These are phyloP conservation scores for Fusarium metavorans DNA, from an alignment of 2,329 filamentous ascomycete species.

Conservation along the genomic window DNA sequence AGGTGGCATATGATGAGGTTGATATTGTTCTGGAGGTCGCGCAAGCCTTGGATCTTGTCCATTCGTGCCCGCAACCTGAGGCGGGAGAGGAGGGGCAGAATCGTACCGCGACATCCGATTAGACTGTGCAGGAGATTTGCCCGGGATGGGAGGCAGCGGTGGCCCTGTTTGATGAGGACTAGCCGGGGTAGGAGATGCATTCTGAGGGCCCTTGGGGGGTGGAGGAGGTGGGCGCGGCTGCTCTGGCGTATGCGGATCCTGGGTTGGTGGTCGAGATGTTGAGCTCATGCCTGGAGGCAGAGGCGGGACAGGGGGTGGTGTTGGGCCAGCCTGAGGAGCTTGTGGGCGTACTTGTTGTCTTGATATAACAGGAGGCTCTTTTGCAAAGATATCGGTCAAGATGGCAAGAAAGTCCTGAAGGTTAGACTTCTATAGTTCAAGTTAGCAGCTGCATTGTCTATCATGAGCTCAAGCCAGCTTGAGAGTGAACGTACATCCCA, in stretches of 20 bases:
- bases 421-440: conserved; percentile 75
- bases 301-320: conserved; percentile 78
- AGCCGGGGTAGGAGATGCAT: conserved; percentile 44
- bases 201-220: conserved; percentile 65
- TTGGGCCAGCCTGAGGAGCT: conserved; percentile 47
- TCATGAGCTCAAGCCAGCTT: neutral
- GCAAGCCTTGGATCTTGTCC: conserved; percentile 24
- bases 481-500: conserved; percentile 79
- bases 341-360: conserved; percentile 67
- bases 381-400: conserved; percentile 88
- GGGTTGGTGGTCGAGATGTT: conserved; percentile 54
- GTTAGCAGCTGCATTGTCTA: conserved; percentile 4
- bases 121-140: conserved; percentile 25
- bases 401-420: conserved; percentile 86
- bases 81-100: conserved; percentile 60
- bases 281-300: conserved; percentile 71
- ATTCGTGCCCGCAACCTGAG: conserved; percentile 41
- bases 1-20: conserved; percentile 31
- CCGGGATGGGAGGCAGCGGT: conserved; percentile 43
- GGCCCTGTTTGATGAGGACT: conserved; percentile 45
- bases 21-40: conserved; percentile 31
- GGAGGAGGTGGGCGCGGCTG: conserved; percentile 59
- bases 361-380: conserved; percentile 91
- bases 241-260: conserved; percentile 49
- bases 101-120: conserved; percentile 57